Conservation (phyloP, 192 early-diverging fungal genomes). For the Hyaloraphidium curvatum region DNA sequence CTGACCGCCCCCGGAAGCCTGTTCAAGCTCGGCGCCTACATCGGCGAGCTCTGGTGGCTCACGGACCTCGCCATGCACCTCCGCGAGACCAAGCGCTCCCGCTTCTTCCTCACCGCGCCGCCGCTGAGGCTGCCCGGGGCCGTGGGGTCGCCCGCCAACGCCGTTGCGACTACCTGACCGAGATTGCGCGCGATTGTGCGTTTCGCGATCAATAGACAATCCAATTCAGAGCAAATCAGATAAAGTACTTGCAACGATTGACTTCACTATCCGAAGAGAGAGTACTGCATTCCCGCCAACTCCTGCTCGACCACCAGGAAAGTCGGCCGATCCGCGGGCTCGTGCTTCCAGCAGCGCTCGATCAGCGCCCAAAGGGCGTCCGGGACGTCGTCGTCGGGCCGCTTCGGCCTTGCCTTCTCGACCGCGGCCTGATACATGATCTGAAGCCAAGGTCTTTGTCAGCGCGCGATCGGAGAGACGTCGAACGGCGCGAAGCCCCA, state of each 20-base stretch:
- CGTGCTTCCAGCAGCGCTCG: background rate
- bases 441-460: too few species aligned
- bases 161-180: background rate
- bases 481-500: too few species aligned
- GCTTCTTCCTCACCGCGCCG: background rate
- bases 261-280: too few species aligned
- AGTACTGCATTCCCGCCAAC: background rate
- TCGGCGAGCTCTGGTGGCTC: conserved; percentile 1
- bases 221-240: too few species aligned
- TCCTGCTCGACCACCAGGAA: background rate
- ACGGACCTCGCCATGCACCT: background rate
- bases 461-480: too few species aligned
- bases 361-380: too few species aligned
- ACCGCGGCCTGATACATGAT: too few species aligned
- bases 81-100: background rate
- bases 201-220: too few species aligned
- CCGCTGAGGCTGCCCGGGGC: background rate
- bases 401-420: too few species aligned
- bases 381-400: too few species aligned
- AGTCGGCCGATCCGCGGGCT: background rate
- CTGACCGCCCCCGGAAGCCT: background rate
- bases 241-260: too few species aligned
- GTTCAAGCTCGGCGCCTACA: background rate
- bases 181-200: too few species aligned
- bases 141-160: background rate